phyloP scores from a whole-genome alignment of 2,329 filamentous ascomycete species.

The Cercospora janseana region DNA sequence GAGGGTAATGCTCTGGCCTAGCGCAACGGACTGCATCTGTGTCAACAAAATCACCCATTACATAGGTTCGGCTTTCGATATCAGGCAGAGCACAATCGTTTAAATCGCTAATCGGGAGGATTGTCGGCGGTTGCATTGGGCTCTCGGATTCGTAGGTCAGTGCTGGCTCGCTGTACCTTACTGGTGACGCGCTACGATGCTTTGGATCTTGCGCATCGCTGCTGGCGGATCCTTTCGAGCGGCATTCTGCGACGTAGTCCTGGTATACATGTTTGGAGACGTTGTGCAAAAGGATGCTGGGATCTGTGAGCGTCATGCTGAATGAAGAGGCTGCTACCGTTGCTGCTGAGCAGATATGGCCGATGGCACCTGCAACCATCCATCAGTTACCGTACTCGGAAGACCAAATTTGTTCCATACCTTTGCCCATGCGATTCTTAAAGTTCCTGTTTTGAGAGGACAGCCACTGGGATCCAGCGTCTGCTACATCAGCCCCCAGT shows the following conservation, averaged over 20 bases:
- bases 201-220: background rate
- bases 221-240: background rate
- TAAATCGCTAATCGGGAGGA: too few species aligned
- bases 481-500: conserved; percentile 13
- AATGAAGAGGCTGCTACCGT: conserved; percentile 13
- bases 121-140: too few species aligned
- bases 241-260: background rate
- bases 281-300: background rate
- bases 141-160: too few species aligned
- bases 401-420: background rate
- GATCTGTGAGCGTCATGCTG: conserved; percentile 16
- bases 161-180: too few species aligned
- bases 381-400: background rate
- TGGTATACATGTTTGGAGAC: background rate
- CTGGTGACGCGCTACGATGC: too few species aligned
- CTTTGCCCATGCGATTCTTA: conserved; percentile 17
- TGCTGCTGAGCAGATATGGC: conserved; percentile 15
- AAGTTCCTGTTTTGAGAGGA: conserved; percentile 17
- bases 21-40: conserved; percentile 1
- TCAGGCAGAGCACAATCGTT: too few species aligned
- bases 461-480: conserved; percentile 10
- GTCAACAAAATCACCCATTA: conserved; percentile 16
- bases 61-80: background rate
- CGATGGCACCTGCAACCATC: conserved; percentile 4
- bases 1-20: background rate